Evolutionary conservation across 495 filamentous ascomycete genomes (phyloP), one percentile per base, ranked within the genome.

Genomic region (Aspergillus sclerotiicarbonarius): DNA sequence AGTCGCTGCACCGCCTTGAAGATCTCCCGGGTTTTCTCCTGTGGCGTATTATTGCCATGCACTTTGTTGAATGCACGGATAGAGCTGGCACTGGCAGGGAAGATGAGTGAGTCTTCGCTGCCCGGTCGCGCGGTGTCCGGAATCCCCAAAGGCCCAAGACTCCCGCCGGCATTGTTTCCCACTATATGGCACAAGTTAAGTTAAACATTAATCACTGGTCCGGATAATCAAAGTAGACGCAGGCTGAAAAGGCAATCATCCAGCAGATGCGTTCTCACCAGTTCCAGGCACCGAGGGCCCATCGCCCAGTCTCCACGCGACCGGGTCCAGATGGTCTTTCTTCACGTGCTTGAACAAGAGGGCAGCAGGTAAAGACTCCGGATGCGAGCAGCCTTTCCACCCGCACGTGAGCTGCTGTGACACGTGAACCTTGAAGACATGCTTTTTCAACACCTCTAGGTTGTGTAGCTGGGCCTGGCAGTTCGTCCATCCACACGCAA

Each of bases 401-500:
- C 45, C 58, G 50, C 76, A 80, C 13, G 31, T 58, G 39, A 65
- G 67, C 59, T 47, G 63, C 35, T 70, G 58, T 1, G 67, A 66
- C 4, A 74, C 64, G 41, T 79, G 89, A 6, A 85, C 71, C 53
- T 85, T 80, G 31, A 76, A 62, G 19, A 92, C 64, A 66, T 95
- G 90, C 53, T 80, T 82, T 54, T 84, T 82, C 19, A 94, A 76
- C 0, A 85, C 85, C 2, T 86, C 81, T 32, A 91, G 66, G 64
- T 92, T 92, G 60, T 93, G 90, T 4, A 94, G 74, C 65, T 91
- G 81, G 0, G 86, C 83, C 6, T 77, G 76, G 63, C 90, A 95
- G 8, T 72, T 67, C 37, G 78, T 65, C 89, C 89, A 91, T 33
- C 72, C 62, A 66, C 89, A 92, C 37, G 76, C 69, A 68, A 76